A percentile compares a stretch with the other conserved stretches of the same genome.
These are phyloP conservation scores for Lasiodiplodia sp. DNA, from an alignment of 2,329 filamentous ascomycete genomes.

Conservation along the genomic window DNA sequence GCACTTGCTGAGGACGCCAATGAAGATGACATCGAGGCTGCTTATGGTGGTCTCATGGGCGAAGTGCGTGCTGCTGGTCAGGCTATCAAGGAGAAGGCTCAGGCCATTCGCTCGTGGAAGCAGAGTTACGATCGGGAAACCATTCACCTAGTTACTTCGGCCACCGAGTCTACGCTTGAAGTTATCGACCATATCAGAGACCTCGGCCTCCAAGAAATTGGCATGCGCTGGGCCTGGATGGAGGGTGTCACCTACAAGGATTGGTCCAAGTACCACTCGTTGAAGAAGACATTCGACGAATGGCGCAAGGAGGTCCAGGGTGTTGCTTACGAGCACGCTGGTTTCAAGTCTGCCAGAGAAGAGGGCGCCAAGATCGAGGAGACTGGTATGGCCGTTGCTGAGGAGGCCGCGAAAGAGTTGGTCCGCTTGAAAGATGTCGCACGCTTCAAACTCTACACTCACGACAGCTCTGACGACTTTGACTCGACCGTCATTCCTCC, in stretches of 20 bases:
- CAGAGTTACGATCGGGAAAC: constrained; percentile 75
- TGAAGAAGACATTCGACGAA: constrained; percentile 81
- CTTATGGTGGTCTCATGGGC: constrained; percentile 60
- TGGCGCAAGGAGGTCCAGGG: constrained; percentile 85
- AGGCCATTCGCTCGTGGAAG: constrained; percentile 79
- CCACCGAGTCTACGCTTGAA: constrained; percentile 80
- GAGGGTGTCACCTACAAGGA: constrained; percentile 96
- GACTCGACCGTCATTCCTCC: constrained; percentile 70
- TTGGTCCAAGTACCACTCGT: constrained; percentile 91
- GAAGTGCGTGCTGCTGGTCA: constrained; percentile 73
- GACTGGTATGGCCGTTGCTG: constrained; percentile 80
- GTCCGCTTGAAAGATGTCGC: constrained; percentile 82
- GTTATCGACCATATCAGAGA: constrained; percentile 84
- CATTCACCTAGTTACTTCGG: constrained; percentile 70
- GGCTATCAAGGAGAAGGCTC: constrained; percentile 77
- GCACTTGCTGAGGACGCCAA: constrained; percentile 66
- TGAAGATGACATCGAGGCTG: constrained; percentile 59
- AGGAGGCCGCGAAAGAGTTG: constrained; percentile 80
- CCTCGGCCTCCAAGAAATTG: constrained; percentile 87
- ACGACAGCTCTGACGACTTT: constrained; percentile 81
- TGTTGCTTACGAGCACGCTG: constrained; percentile 76
- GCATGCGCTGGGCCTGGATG: constrained; percentile 94
- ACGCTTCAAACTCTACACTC: constrained; percentile 79
- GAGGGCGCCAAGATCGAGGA: constrained; percentile 75
- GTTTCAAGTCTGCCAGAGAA: constrained; percentile 71